Conservation (phyloP, 108 stramenopile species). For the Skeletonema potamos region DNA sequence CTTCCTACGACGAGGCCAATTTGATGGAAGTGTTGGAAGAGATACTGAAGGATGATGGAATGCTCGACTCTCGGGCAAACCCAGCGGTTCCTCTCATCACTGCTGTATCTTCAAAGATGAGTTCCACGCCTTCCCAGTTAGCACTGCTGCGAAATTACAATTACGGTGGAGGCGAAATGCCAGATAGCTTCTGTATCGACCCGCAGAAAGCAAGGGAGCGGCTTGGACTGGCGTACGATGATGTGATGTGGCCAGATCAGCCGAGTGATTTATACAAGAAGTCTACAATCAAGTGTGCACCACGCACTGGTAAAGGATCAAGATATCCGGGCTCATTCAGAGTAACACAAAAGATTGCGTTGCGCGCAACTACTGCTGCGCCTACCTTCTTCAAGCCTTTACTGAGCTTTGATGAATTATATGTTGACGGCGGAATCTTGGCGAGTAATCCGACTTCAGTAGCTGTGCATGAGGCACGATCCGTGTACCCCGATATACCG, state of each 20-base stretch:
- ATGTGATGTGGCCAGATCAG: constrained; percentile 13
- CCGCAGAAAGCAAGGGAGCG: constrained; percentile 67
- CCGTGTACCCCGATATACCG: constrained; percentile 79
- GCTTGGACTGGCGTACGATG: constrained; percentile 55
- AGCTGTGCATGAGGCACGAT: constrained; percentile 86
- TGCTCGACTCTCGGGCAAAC: constrained; percentile 83
- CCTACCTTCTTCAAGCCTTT: constrained; percentile 90
- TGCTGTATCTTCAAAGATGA: constrained; percentile 80
- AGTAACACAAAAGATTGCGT: constrained; percentile 73
- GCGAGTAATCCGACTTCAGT: constrained; percentile 86
- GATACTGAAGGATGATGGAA: constrained; percentile 65
- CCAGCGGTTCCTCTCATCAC: constrained; percentile 54
- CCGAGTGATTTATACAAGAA: not conserved
- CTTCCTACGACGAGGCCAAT: constrained; percentile 79
- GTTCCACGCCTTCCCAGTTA: constrained; percentile 72
- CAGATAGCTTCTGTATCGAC: constrained; percentile 71
- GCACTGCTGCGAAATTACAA: constrained; percentile 85
- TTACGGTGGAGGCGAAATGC: constrained; percentile 73
- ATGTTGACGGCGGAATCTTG: constrained; percentile 86
- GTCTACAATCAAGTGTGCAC: constrained; percentile 35
- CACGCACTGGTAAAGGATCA: constrained; percentile 59
- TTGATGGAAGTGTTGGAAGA: constrained; percentile 77
- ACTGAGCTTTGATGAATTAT: constrained; percentile 82
- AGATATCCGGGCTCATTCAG: constrained; percentile 83
- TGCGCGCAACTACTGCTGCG: constrained; percentile 85